phyloP scores from a whole-genome alignment of 2,329 filamentous ascomycete genomes.

The Colletotrichum noveboracense region DNA sequence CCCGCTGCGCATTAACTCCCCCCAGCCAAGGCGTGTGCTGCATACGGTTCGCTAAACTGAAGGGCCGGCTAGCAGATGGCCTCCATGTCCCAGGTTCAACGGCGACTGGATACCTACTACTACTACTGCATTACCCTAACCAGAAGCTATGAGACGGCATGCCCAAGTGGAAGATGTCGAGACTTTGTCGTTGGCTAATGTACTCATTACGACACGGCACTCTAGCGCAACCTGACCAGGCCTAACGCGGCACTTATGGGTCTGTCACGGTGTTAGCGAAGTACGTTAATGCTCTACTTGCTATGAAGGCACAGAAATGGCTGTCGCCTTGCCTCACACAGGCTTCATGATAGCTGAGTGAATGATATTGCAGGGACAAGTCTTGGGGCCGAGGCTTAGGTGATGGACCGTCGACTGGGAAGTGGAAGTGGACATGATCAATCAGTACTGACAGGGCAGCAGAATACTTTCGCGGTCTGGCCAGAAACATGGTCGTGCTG shows the following conservation, averaged over 20 bases:
- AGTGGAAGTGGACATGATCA: neutral
- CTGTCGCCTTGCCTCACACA: neutral
- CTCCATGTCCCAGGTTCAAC: neutral
- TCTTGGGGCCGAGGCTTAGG: neutral
- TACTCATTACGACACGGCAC: neutral
- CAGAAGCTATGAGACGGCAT: neutral
- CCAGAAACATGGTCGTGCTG: neutral
- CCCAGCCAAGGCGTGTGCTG: neutral
- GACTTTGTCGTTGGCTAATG: neutral
- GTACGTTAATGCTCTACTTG: no score
- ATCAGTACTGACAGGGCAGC: neutral
- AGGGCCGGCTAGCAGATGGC: neutral
- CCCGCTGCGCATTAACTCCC: conserved; percentile 5
- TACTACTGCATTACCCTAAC: neutral
- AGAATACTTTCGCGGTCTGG: neutral
- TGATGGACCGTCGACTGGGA: neutral
- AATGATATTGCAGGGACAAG: neutral
- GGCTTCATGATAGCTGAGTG: neutral
- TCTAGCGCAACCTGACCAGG: neutral
- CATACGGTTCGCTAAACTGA: neutral
- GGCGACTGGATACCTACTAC: neutral
- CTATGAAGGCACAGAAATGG: no score
- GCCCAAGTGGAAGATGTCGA: neutral
- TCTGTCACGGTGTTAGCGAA: neutral
- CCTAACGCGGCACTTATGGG: neutral